Evolutionary conservation across 2,329 filamentous ascomycete genomes (phyloP).

Genomic region (Truncatella angustata): DNA sequence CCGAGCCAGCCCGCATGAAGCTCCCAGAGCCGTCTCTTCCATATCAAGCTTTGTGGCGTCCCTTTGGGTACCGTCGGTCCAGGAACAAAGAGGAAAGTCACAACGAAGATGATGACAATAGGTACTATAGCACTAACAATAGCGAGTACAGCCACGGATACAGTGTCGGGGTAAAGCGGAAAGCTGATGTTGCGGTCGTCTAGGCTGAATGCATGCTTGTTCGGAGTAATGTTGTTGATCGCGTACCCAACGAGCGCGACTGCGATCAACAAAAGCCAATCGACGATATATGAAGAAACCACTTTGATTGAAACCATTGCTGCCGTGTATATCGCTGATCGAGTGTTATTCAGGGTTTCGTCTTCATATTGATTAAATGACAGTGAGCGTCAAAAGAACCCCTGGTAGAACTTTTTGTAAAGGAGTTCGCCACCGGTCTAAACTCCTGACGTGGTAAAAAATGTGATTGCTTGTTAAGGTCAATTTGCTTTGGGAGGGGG

Average conservation of each 20-base stretch:
- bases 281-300: background rate
- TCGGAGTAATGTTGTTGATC: constrained; percentile 1
- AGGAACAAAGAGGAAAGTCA: background rate
- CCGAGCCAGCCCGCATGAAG: background rate
- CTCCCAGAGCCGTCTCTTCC: background rate
- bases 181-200: background rate
- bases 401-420: too few relatives aligned
- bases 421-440: too few relatives aligned
- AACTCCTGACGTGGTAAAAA: too few relatives aligned
- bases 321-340: too few relatives aligned
- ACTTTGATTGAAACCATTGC: too few relatives aligned
- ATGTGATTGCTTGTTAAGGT: too few relatives aligned
- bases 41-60: background rate
- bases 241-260: background rate
- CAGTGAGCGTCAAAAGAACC: too few relatives aligned
- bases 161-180: background rate
- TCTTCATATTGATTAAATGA: too few relatives aligned
- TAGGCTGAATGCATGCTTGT: background rate
- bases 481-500: too few relatives aligned
- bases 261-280: background rate
- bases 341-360: too few relatives aligned
- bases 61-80: background rate
- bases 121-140: background rate
- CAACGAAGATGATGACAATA: background rate
- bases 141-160: background rate